Percentiles rank a stretch among this genome's conserved stretches.
These are phyloP conservation scores for Eucalyptus regnans DNA, from an alignment of 345 rosid species.

Conservation along the genomic window DNA sequence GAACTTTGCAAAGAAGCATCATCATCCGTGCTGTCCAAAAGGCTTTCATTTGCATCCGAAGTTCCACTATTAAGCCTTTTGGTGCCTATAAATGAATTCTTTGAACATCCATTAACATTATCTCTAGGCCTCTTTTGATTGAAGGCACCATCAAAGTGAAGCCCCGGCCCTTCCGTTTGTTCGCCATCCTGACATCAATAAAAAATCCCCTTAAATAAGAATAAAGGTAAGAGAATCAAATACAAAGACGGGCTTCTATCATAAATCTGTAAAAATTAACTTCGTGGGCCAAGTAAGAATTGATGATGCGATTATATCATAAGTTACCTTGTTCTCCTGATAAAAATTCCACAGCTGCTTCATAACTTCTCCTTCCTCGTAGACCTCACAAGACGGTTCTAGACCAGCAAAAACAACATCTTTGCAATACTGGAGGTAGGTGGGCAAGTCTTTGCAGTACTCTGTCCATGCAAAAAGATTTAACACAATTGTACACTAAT, in stretches of 20 bases:
- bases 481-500: not conserved
- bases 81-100: constrained; percentile 5
- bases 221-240: not conserved
- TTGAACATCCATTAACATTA: not conserved
- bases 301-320: not conserved
- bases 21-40: not conserved
- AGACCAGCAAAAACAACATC: constrained; percentile 2
- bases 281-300: not conserved
- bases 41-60: not conserved
- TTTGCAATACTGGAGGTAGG: constrained; percentile 2
- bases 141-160: not conserved
- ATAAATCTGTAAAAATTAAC: not conserved
- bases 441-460: not conserved
- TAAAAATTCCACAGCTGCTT: constrained; percentile 49
- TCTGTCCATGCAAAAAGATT: not conserved
- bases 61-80: not conserved
- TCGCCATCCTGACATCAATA: constrained; percentile 9
- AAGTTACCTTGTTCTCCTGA: constrained; percentile 32
- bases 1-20: constrained; percentile 1
- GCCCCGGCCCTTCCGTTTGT: not conserved
- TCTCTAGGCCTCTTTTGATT: constrained; percentile 22
- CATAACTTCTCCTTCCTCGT: not conserved
- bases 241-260: not conserved
- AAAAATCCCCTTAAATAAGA: not conserved
- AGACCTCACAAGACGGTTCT: not conserved